Conservation (phyloP, 108 stramenopile genomes). For the Skeletonema grethae region DNA sequence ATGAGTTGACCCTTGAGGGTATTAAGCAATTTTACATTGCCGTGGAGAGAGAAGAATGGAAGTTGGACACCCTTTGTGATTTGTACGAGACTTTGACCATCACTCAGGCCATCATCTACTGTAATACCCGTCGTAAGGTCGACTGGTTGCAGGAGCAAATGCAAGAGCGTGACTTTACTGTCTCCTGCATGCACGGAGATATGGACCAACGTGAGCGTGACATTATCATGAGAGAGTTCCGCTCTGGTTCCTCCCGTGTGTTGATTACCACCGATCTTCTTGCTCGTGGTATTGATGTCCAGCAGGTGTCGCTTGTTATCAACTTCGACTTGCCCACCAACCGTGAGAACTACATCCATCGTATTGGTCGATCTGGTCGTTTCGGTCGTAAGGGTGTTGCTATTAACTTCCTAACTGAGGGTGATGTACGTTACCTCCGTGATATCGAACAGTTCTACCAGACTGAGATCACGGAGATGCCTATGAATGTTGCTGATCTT, state of each 20-base stretch:
- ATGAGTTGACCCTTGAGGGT: conserved; percentile 99
- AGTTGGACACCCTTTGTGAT: conserved; percentile 99
- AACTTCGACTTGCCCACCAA: conserved; percentile 99
- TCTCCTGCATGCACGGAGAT: conserved; percentile 99
- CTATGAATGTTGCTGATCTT: conserved; percentile 91
- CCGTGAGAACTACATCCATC: conserved; percentile 99
- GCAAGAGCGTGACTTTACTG: conserved; percentile 97
- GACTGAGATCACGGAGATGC: conserved; percentile 99
- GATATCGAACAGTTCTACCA: conserved; percentile 99
- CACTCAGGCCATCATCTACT: conserved; percentile 99
- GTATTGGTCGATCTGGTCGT: conserved; percentile 99
- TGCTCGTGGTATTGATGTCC: conserved; percentile 98
- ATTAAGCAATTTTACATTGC: conserved; percentile 99
- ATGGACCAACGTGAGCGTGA: conserved; percentile 99
- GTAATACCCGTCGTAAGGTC: conserved; percentile 99
- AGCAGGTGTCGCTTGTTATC: conserved; percentile 99
- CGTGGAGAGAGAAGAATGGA: conserved; percentile 98
- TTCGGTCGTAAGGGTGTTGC: conserved; percentile 99
- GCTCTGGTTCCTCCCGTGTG: conserved; percentile 98
- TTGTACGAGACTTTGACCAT: conserved; percentile 99
- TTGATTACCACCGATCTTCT: conserved; percentile 99
- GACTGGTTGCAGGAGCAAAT: conserved; percentile 99
- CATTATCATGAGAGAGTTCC: conserved; percentile 99
- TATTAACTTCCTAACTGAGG: conserved; percentile 99
- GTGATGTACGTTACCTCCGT: conserved; percentile 96